Evolutionary conservation across 345 rosid species (phyloP).

Genomic region (Euphorbia lathyris): DNA sequence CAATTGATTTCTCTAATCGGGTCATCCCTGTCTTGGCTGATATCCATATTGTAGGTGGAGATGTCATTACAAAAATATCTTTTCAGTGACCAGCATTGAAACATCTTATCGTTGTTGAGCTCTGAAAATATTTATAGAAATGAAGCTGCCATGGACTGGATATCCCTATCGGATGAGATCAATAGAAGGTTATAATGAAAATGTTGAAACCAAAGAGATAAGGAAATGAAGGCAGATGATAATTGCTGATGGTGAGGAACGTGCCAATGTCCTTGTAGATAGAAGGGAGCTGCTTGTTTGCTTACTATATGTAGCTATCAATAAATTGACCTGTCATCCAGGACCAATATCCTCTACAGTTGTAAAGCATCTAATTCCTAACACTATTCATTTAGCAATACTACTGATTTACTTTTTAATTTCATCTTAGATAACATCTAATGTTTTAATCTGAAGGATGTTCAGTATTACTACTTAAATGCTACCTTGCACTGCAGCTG

Average conservation of each 20-base stretch:
- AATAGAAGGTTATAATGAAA: conserved; percentile 18
- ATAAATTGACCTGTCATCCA: conserved; percentile 19
- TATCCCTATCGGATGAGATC: conserved; percentile 18
- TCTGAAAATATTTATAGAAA: background rate
- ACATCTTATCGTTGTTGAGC: background rate
- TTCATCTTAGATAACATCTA: background rate
- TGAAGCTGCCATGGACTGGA: no score
- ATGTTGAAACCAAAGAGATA: conserved; percentile 33
- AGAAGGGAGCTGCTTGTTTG: conserved; percentile 24
- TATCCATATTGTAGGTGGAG: background rate
- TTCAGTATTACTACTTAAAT: no score
- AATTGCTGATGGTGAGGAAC: conserved; percentile 21
- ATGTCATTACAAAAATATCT: background rate
- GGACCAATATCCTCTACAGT: conserved; percentile 26
- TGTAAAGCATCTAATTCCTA: background rate
- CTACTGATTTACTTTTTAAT: background rate
- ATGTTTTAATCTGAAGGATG: background rate
- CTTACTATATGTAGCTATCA: conserved; percentile 30
- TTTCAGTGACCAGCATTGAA: background rate
- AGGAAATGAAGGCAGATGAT: conserved; percentile 20
- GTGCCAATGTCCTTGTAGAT: conserved; percentile 22
- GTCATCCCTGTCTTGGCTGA: background rate
- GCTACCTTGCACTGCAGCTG: no score
- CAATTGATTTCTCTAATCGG: background rate
- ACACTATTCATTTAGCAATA: conserved; percentile 3